phyloP scores from a whole-genome alignment of 148 eudicot species.

The Arctostaphylos glauca region DNA sequence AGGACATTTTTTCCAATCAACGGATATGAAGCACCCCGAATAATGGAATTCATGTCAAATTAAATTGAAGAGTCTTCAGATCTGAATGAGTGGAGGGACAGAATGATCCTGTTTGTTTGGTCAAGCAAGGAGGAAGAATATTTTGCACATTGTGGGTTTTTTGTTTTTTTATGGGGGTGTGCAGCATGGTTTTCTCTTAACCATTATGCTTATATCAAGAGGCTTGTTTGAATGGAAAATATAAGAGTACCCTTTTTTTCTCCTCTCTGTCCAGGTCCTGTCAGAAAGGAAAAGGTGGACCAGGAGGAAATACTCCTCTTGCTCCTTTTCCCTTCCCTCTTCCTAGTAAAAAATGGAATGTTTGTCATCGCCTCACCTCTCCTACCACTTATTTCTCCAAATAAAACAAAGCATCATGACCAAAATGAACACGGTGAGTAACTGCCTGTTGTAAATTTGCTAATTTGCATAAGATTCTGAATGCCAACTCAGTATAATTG shows the following conservation, averaged over 20 bases:
- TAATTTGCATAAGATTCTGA: background rate
- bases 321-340: background rate
- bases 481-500: background rate
- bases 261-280: background rate
- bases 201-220: background rate
- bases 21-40: background rate
- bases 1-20: background rate
- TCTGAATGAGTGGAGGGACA: background rate
- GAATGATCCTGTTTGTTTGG: background rate
- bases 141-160: background rate
- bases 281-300: background rate
- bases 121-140: constrained; percentile 1
- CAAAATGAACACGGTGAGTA: background rate
- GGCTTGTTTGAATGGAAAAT: background rate
- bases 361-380: background rate
- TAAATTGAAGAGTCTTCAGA: background rate
- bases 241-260: background rate
- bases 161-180: too few species aligned
- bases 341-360: background rate
- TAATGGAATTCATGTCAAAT: background rate
- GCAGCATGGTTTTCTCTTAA: background rate
- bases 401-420: background rate
- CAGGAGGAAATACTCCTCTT: background rate
- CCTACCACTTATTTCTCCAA: background rate
- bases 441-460: constrained; percentile 5